phyloP scores from a whole-genome alignment of 306 rosid genomes.

The Sesbania bispinosa region DNA sequence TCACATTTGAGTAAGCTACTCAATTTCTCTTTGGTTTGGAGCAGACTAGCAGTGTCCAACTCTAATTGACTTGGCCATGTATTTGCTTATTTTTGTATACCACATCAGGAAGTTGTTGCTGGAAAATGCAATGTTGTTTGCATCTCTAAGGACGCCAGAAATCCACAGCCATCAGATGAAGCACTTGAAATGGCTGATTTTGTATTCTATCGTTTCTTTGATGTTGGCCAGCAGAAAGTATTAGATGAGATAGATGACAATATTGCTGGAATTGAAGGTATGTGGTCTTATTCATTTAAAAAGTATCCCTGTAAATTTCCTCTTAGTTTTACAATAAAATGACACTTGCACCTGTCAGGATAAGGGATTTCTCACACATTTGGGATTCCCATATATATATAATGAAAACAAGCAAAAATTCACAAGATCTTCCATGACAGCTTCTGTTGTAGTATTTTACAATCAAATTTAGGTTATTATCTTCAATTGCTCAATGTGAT shows the following conservation, averaged over 20 bases:
- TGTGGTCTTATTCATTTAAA: neutral
- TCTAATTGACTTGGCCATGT: neutral
- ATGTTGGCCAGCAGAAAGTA: slow-evolving; percentile 44
- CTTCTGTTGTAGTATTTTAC: neutral
- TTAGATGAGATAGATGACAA: slow-evolving; percentile 41
- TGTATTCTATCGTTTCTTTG: slow-evolving; percentile 65
- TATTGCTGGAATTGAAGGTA: slow-evolving; percentile 56
- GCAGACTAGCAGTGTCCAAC: neutral
- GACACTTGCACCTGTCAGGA: neutral
- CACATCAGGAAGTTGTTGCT: slow-evolving; percentile 65
- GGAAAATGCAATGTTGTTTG: slow-evolving; percentile 81
- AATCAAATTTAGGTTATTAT: neutral
- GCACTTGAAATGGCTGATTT: slow-evolving; percentile 50
- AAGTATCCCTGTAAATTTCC: neutral
- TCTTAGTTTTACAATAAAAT: neutral
- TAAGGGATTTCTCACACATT: neutral
- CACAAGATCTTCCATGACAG: neutral
- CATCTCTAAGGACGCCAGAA: slow-evolving; percentile 53
- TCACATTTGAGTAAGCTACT: neutral
- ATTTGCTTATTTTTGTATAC: neutral
- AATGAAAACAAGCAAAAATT: too few relatives aligned
- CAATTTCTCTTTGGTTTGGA: neutral
- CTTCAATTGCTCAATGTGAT: neutral
- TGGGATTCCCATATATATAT: neutral
- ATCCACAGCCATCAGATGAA: slow-evolving; percentile 52